A percentile compares a stretch with the other conserved stretches of the same genome.
Conservation (phyloP, 2,329 filamentous ascomycete species). For the Colletotrichum australisinense region DNA sequence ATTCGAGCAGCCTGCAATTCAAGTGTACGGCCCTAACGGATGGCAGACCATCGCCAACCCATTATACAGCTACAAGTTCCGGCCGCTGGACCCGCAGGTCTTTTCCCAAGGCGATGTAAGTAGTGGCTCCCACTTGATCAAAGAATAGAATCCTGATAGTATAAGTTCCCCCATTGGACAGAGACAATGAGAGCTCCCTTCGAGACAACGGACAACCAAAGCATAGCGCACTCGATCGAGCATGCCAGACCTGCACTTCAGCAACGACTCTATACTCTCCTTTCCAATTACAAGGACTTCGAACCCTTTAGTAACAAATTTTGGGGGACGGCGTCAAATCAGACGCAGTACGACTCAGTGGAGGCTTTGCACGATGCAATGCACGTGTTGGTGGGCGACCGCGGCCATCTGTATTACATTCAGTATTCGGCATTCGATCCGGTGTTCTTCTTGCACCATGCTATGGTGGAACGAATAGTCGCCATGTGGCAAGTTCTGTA, state of each 20-base stretch:
- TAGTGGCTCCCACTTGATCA: conserved; percentile 24
- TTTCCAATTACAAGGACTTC: conserved; percentile 76
- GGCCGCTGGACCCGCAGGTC: conserved; percentile 67
- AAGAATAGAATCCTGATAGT: background rate
- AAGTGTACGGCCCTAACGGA: conserved; percentile 67
- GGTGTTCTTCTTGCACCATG: conserved; percentile 81
- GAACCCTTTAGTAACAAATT: conserved; percentile 77
- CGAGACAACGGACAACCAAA: conserved; percentile 66
- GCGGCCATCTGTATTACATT: conserved; percentile 77
- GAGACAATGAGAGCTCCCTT: conserved; percentile 54
- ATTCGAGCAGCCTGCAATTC: conserved; percentile 61
- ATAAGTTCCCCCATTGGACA: conserved; percentile 68
- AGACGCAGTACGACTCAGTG: conserved; percentile 69
- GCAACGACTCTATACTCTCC: conserved; percentile 74
- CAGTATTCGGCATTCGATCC: conserved; percentile 84
- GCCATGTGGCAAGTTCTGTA: conserved; percentile 83
- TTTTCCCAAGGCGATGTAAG: conserved; percentile 71
- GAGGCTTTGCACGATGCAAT: conserved; percentile 74
- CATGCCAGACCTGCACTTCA: conserved; percentile 63
- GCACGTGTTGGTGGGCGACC: conserved; percentile 67
- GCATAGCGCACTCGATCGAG: conserved; percentile 64
- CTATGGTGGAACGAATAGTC: conserved; percentile 79
- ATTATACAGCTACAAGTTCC: conserved; percentile 70
- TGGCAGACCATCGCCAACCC: conserved; percentile 69
- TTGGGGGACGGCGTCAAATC: conserved; percentile 61